Conservation (phyloP, 78 protist genomes). For the Cavenderia fasciculata region DNA sequence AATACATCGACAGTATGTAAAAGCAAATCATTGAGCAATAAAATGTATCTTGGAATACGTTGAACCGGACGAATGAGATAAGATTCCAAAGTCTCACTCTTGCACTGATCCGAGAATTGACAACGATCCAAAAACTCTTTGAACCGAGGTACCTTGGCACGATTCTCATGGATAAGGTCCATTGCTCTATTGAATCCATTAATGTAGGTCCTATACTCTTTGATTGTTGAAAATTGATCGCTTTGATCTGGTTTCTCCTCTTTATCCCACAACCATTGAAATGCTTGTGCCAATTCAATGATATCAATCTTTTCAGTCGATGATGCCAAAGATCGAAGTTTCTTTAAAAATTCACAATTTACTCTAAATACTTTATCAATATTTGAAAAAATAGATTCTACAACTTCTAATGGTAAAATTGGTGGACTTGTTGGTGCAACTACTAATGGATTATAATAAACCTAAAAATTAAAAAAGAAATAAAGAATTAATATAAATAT, state of each 20-base stretch:
- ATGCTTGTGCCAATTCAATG: conserved; percentile 41
- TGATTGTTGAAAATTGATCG: conserved; percentile 54
- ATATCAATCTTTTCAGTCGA: neutral
- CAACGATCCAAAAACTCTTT: conserved; percentile 73
- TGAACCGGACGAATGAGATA: conserved; percentile 77
- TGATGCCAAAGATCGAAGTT: conserved; percentile 15
- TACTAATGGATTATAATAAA: conserved; percentile 68
- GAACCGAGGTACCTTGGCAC: conserved; percentile 45
- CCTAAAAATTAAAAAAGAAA: no score
- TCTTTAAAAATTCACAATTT: conserved; percentile 66
- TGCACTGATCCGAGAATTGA: conserved; percentile 76
- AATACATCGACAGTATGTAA: conserved; percentile 36
- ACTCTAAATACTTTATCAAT: conserved; percentile 61
- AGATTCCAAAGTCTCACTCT: conserved; percentile 62
- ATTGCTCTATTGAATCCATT: conserved; percentile 69
- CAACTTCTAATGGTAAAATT: conserved; percentile 8
- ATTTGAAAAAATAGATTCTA: conserved; percentile 39
- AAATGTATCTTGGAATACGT: conserved; percentile 69
- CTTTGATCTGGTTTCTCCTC: no score
- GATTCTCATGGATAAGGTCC: conserved; percentile 55
- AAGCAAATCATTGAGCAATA: conserved; percentile 57
- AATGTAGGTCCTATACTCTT: conserved; percentile 40
- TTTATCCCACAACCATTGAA: conserved; percentile 76
- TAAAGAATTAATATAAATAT: no score
- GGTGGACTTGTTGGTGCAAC: conserved; percentile 66